Percentiles rank a stretch among this genome's conserved stretches.
Conservation (phyloP, 2,329 filamentous ascomycete genomes). For the Decorospora gaudefroyi region DNA sequence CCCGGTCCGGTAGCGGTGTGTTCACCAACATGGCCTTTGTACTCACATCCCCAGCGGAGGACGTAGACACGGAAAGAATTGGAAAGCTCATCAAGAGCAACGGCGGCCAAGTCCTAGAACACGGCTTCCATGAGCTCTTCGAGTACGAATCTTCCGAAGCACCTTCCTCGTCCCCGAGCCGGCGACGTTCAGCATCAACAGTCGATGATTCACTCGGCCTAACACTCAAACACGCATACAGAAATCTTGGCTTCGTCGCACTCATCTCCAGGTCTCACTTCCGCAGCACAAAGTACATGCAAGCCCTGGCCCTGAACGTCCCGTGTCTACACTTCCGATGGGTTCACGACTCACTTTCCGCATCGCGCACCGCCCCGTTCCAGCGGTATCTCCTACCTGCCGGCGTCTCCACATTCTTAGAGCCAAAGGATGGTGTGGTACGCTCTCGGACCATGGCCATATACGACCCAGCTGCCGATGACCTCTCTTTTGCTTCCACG, state of each 20-base stretch:
- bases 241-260: constrained; percentile 74
- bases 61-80: constrained; percentile 61
- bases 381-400: constrained; percentile 81
- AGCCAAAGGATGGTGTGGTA: constrained; percentile 66
- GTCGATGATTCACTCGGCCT: constrained; percentile 47
- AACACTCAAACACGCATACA: constrained; percentile 58
- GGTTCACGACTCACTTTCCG: constrained; percentile 72
- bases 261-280: constrained; percentile 86
- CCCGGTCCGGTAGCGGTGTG: constrained; percentile 50
- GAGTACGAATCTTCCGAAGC: constrained; percentile 49
- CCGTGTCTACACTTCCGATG: constrained; percentile 84
- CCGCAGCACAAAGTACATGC: constrained; percentile 88
- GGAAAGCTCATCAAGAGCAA: constrained; percentile 67
- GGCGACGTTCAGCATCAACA: constrained; percentile 16
- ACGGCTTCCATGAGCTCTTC: constrained; percentile 84
- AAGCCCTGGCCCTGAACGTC: constrained; percentile 85
- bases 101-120: constrained; percentile 71
- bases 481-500: constrained; percentile 34
- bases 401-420: constrained; percentile 76
- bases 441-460: constrained; percentile 70
- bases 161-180: constrained; percentile 22
- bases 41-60: constrained; percentile 67
- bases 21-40: constrained; percentile 88
- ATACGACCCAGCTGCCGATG: constrained; percentile 62
- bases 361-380: constrained; percentile 70